phyloP scores from a whole-genome alignment of 768 basidiomycete species.

The Mycena indigotica region DNA sequence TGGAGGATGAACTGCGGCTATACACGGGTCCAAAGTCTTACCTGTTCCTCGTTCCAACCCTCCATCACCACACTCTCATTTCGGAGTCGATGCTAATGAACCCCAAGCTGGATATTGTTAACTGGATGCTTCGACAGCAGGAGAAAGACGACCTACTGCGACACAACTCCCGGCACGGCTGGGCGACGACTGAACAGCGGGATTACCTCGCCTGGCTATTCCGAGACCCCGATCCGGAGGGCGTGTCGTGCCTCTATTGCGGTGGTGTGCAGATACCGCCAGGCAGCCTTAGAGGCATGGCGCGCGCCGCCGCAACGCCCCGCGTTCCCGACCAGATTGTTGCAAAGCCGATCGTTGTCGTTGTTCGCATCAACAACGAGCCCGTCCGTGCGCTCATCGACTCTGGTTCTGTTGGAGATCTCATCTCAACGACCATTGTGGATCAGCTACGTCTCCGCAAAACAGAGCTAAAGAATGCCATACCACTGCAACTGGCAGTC shows the following conservation, averaged over 20 bases:
- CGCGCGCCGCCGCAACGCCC: background rate
- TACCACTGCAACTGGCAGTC: conserved; percentile 31
- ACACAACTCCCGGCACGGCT: too few relatives aligned
- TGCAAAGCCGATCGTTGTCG: conserved; percentile 25
- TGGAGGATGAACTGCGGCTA: too few relatives aligned
- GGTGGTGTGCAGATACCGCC: background rate
- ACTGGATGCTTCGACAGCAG: too few relatives aligned
- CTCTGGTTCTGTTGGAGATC: too few relatives aligned
- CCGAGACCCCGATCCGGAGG: background rate
- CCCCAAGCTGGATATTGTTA: too few relatives aligned
- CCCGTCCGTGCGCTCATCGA: conserved; percentile 29
- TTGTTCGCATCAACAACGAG: conserved; percentile 25
- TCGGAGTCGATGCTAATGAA: too few relatives aligned
- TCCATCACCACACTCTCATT: too few relatives aligned
- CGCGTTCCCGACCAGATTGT: background rate
- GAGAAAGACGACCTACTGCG: too few relatives aligned
- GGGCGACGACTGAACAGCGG: too few relatives aligned
- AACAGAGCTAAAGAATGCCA: conserved; percentile 25
- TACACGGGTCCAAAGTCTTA: too few relatives aligned
- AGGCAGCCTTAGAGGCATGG: background rate
- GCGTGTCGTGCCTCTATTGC: background rate
- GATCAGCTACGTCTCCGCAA: conserved; percentile 25
- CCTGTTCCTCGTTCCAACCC: too few relatives aligned
- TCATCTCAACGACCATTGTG: conserved; percentile 28
- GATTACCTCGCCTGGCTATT: background rate